These are phyloP conservation scores for Penicillium thymicola DNA, from an alignment of 2,329 filamentous ascomycete species.

Conservation along the genomic window DNA sequence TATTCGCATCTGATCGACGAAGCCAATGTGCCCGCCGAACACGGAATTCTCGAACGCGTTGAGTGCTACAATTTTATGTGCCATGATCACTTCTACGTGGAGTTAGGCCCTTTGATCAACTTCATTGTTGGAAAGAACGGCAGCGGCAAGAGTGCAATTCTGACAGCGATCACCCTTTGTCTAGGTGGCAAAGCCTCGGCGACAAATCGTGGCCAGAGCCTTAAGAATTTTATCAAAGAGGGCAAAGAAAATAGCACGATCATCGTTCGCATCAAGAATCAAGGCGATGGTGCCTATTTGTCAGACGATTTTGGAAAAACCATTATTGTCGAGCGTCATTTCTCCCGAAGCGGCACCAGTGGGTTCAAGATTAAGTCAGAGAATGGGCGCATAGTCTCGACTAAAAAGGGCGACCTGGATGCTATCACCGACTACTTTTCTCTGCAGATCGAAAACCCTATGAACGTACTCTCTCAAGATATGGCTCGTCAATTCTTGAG, in stretches of 20 bases:
- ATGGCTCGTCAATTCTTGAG: conserved; percentile 92
- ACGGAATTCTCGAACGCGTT: conserved; percentile 83
- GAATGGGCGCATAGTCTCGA: conserved; percentile 68
- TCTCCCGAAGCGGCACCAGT: conserved; percentile 69
- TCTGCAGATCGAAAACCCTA: conserved; percentile 91
- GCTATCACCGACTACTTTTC: conserved; percentile 92
- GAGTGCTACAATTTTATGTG: conserved; percentile 96
- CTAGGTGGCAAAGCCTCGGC: conserved; percentile 91
- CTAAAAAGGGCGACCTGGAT: conserved; percentile 80
- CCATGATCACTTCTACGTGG: conserved; percentile 74
- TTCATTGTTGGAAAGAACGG: conserved; percentile 98
- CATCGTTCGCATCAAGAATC: conserved; percentile 85
- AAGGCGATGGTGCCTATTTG: conserved; percentile 79
- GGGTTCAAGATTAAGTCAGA: conserved; percentile 84
- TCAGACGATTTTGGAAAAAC: conserved; percentile 76
- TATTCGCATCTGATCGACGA: conserved; percentile 50
- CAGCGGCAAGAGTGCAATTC: conserved; percentile 92
- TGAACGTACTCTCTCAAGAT: conserved; percentile 94
- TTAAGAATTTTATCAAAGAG: conserved; percentile 89
- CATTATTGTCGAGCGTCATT: conserved; percentile 88
- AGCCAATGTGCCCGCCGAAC: conserved; percentile 72
- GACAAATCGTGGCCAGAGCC: conserved; percentile 84
- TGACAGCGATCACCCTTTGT: conserved; percentile 90
- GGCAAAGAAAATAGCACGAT: conserved; percentile 70
- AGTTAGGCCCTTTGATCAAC: conserved; percentile 91